A percentile compares a stretch with the other conserved stretches of the same genome.
phyloP scores from a whole-genome alignment of 352 stramenopile species.

The Globisporangium parvum region DNA sequence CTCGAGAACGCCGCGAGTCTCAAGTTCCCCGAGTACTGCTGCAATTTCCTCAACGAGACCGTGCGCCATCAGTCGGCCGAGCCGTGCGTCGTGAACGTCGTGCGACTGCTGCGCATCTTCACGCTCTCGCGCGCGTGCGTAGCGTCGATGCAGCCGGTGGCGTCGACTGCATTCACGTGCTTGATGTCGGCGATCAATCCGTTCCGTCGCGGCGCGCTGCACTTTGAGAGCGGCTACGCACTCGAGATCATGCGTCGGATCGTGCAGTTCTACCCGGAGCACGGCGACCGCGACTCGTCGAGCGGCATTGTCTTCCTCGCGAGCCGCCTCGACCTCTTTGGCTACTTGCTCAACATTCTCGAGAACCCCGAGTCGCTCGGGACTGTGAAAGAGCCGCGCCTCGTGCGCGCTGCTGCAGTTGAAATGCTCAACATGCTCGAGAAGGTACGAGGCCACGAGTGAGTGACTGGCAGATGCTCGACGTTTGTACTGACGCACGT shows the following conservation, averaged over 20 bases:
- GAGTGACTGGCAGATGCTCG: background rate
- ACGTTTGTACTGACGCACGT: too few relatives aligned
- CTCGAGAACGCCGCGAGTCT: constrained; percentile 43
- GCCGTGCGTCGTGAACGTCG: constrained; percentile 50
- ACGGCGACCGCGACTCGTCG: constrained; percentile 48
- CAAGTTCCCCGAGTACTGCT: constrained; percentile 64
- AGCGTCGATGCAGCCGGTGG: constrained; percentile 44
- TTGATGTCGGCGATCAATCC: constrained; percentile 49
- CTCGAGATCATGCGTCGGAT: constrained; percentile 76
- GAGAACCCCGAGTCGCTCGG: constrained; percentile 53
- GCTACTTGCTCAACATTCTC: constrained; percentile 68
- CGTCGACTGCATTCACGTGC: constrained; percentile 48
- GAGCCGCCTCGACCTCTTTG: constrained; percentile 62
- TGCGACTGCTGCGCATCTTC: constrained; percentile 66
- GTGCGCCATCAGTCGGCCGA: constrained; percentile 58
- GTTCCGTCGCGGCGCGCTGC: constrained; percentile 37
- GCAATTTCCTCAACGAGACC: constrained; percentile 56
- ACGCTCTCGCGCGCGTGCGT: constrained; percentile 52
- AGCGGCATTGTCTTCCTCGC: constrained; percentile 71
- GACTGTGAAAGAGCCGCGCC: constrained; percentile 48
- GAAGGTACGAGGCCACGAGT: constrained; percentile 26
- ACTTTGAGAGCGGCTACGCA: constrained; percentile 58
- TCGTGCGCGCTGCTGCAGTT: constrained; percentile 64
- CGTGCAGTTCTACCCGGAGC: constrained; percentile 59
- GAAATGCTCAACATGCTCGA: constrained; percentile 78